phyloP scores from a whole-genome alignment of 805 yeast species.

The Schizosaccharomyces lindneri region DNA sequence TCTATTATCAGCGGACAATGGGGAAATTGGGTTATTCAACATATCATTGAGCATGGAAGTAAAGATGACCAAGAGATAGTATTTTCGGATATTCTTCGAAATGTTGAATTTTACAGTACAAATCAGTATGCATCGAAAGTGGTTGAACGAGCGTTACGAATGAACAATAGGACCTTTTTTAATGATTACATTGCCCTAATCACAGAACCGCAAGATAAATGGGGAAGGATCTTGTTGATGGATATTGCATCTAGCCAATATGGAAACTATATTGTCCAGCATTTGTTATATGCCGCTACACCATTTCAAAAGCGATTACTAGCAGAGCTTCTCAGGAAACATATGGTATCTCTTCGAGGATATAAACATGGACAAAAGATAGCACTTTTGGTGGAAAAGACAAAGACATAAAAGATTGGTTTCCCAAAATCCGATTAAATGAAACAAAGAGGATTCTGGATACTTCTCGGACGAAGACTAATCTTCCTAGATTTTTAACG shows the following conservation, averaged over 20 bases:
- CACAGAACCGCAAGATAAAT: conserved; percentile 1
- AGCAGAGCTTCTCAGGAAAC: conserved; percentile 11
- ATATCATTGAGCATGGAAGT: conserved; percentile 15
- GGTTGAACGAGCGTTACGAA: conserved; percentile 14
- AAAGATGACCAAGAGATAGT: conserved; percentile 10
- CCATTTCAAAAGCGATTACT: conserved; percentile 11
- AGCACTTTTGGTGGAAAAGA: neutral
- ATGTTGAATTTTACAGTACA: conserved; percentile 12
- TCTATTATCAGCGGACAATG: conserved; percentile 14
- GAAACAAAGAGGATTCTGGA: neutral
- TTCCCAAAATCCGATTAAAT: neutral
- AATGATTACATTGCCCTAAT: conserved; percentile 13
- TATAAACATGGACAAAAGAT: neutral
- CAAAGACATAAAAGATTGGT: neutral
- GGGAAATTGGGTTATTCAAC: conserved; percentile 19
- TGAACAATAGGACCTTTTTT: conserved; percentile 10
- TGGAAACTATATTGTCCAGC: conserved; percentile 15
- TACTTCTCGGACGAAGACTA: neutral
- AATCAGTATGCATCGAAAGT: conserved; percentile 17
- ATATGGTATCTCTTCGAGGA: conserved; percentile 7
- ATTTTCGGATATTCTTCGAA: conserved; percentile 9
- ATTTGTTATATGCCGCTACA: conserved; percentile 13
- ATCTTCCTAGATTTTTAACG: no score
- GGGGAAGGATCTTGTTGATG: neutral
- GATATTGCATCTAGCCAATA: conserved; percentile 15